Conservation (phyloP, 2,329 filamentous ascomycete species). For the Fusarium algeriense region DNA sequence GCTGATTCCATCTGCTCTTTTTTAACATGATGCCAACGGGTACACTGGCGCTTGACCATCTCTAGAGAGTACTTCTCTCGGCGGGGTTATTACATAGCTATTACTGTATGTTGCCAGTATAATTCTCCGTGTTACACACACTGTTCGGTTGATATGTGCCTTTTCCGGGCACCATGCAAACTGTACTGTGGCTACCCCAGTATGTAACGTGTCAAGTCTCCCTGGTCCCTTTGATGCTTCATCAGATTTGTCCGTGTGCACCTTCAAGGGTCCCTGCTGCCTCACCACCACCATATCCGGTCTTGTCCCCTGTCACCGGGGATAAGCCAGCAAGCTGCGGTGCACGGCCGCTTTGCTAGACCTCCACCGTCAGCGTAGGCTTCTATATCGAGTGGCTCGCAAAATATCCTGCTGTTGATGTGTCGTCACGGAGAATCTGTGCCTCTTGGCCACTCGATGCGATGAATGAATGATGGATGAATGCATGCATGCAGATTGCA, state of each 20-base stretch:
- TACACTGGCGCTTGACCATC: neutral
- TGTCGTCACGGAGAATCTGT: neutral
- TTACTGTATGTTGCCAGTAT: neutral
- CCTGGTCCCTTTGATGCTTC: slow-evolving; percentile 34
- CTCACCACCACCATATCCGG: slow-evolving; percentile 28
- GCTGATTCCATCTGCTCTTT: neutral
- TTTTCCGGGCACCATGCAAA: slow-evolving; percentile 1
- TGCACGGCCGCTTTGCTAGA: slow-evolving; percentile 23
- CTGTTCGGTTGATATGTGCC: slow-evolving; percentile 11
- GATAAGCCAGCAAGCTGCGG: slow-evolving; percentile 26
- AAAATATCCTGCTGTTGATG: neutral
- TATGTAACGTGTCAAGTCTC: slow-evolving; percentile 39
- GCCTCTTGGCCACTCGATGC: slow-evolving; percentile 15
- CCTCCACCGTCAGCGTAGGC: slow-evolving; percentile 25
- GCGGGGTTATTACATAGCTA: neutral
- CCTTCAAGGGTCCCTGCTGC: slow-evolving; percentile 22
- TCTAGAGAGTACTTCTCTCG: slow-evolving; percentile 12
- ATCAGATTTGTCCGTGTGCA: slow-evolving; percentile 34
- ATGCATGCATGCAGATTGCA: neutral
- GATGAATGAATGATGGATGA: neutral
- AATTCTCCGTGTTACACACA: slow-evolving; percentile 11
- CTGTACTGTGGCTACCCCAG: slow-evolving; percentile 28
- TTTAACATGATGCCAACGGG: neutral
- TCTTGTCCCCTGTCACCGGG: slow-evolving; percentile 30
- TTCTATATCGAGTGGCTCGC: slow-evolving; percentile 22